Percentiles rank a stretch among this genome's conserved stretches.
Conservation (phyloP, 2,329 filamentous ascomycete species). For the Aureobasidium vineae region DNA sequence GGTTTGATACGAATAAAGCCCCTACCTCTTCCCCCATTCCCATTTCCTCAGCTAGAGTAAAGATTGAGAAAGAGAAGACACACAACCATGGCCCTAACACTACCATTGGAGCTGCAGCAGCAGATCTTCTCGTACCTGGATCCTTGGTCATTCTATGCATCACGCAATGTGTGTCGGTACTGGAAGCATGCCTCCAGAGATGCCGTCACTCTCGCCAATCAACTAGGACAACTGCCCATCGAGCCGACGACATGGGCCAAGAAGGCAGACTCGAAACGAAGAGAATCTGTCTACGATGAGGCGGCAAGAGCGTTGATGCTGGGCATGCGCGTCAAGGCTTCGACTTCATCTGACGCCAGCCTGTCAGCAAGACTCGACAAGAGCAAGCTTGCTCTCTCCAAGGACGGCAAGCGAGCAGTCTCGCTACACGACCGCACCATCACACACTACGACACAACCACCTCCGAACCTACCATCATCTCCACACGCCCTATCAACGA, state of each 20-base stretch:
- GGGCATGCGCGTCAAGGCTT: conserved; percentile 32
- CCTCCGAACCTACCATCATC: conserved; percentile 28
- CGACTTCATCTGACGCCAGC: conserved; percentile 18
- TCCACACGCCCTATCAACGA: conserved; percentile 36
- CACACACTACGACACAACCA: conserved; percentile 35
- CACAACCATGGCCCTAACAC: conserved; percentile 26
- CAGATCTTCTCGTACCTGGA: conserved; percentile 38
- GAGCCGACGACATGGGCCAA: conserved; percentile 32
- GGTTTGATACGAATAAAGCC: conserved; percentile 13
- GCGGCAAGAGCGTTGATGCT: conserved; percentile 38
- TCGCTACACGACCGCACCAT: conserved; percentile 36
- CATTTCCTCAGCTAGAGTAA: background rate
- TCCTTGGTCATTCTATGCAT: conserved; percentile 36
- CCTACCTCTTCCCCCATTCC: conserved; percentile 9
- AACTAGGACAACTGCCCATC: conserved; percentile 37
- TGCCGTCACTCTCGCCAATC: conserved; percentile 34
- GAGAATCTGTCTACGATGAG: conserved; percentile 35
- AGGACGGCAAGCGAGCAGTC: conserved; percentile 32
- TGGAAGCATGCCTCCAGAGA: conserved; percentile 38
- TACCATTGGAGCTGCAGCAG: conserved; percentile 39
- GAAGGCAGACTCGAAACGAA: conserved; percentile 30
- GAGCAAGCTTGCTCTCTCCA: conserved; percentile 27
- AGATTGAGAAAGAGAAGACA: conserved; percentile 1
- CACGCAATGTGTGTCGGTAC: conserved; percentile 37
- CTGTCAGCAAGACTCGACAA: conserved; percentile 22